phyloP scores from a whole-genome alignment of 768 basidiomycete genomes.

The Auriscalpium vulgare region DNA sequence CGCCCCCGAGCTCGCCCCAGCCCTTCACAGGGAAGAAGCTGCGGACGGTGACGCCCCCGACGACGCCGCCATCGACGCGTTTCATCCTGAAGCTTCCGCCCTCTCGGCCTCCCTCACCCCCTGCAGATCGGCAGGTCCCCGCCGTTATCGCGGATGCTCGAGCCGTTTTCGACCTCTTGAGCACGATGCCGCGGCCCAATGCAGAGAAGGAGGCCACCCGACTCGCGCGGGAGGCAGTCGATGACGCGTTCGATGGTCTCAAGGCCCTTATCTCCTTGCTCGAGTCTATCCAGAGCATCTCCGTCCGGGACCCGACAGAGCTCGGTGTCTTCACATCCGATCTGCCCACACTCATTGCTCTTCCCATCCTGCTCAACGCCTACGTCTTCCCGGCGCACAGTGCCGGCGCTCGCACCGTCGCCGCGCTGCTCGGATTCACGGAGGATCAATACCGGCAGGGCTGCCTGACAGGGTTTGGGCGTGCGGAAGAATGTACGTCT shows the following conservation, averaged over 20 bases:
- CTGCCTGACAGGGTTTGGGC: constrained; percentile 66
- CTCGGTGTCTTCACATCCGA: constrained; percentile 46
- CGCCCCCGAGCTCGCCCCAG: constrained; percentile 23
- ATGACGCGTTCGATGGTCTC: constrained; percentile 67
- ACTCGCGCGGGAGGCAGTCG: constrained; percentile 73
- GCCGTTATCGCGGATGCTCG: constrained; percentile 51
- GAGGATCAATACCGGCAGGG: constrained; percentile 61
- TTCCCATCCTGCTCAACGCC: constrained; percentile 56
- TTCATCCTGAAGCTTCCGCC: constrained; percentile 61
- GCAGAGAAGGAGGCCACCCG: constrained; percentile 38
- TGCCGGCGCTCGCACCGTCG: constrained; percentile 33
- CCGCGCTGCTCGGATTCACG: constrained; percentile 46
- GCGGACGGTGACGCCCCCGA: constrained; percentile 39
- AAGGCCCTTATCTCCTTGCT: constrained; percentile 49
- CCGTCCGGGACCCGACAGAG: constrained; percentile 15
- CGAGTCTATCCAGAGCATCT: constrained; percentile 28
- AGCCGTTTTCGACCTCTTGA: constrained; percentile 53
- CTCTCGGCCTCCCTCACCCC: constrained; percentile 63
- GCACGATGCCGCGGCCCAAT: constrained; percentile 51
- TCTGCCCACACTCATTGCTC: constrained; percentile 65
- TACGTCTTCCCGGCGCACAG: constrained; percentile 21
- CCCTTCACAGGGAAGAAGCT: constrained; percentile 20
- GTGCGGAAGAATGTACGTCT: constrained; percentile 66
- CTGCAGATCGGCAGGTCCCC: constrained; percentile 25
- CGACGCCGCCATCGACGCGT: constrained; percentile 47